Base-by-base conservation (phyloP, 2,329 filamentous ascomycete genomes). In the Periconia macrospinosa region DNA sequence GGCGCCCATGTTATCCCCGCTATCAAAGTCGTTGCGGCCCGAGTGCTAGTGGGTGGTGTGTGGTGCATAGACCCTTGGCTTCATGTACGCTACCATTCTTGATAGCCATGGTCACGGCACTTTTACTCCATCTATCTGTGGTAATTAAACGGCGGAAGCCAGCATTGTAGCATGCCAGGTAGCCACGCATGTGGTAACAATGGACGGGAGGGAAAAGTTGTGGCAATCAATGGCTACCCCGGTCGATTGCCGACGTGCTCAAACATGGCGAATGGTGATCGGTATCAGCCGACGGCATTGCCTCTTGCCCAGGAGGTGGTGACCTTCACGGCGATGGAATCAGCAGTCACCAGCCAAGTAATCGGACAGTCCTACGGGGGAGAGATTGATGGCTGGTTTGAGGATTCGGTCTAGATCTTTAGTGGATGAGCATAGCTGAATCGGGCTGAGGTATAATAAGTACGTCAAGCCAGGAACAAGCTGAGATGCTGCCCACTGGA, bases 211-310 rank as follows among this genome's bases (percentile, higher is more conserved):
- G 47, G 15, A 40, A 30, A 37, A 9, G n/a, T 45, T 35, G 42
- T 52, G 53, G 41, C 49, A 55, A 52, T 52, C 45, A 51, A 57
- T 30, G 47, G 23, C 41, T 47, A 61, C 55, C 56, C 60, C 45
- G 53, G 60, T 59, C 56, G 27, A 48, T 60, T 59, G 49, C 54
- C 54, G 59, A 54, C 55, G 41, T 54, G 53, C 43, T 54, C 49
- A 54, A 55, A 49, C 45, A 48, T 45, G 47, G 27, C 50, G 41
- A 59, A 48, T 47, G 42, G 27, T 37, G 30, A 18, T 56, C 54
- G 54, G 51, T 50, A 54, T 50, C 51, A 53, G 41, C 54, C 51
- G 53, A 15, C 53, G 47, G 48, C 53, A 54, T 18, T 50, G 52
- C 48, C 55, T 2, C 42, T n/a, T 44, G 42, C 19, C 20, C 23